Conservation (phyloP, 2,329 filamentous ascomycete species). For the Aspergillus flavus region DNA sequence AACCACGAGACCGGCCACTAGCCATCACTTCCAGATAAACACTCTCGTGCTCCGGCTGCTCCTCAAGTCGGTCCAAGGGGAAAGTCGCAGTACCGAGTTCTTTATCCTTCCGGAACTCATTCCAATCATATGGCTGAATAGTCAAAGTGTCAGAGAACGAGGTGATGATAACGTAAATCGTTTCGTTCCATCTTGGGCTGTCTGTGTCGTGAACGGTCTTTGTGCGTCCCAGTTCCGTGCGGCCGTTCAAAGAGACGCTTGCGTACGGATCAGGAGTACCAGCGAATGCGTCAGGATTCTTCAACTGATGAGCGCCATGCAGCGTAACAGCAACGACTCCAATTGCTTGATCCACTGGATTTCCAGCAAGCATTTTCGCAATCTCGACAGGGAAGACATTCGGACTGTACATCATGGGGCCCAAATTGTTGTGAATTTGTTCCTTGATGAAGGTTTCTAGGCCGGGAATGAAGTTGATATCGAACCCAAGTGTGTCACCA, state of each 20-base stretch:
- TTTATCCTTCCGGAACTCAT: constrained; percentile 95
- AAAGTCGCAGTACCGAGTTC: constrained; percentile 88
- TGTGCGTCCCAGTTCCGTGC: constrained; percentile 79
- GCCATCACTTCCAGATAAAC: constrained; percentile 80
- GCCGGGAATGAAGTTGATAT: constrained; percentile 98
- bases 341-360: constrained; percentile 91
- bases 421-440: constrained; percentile 90
- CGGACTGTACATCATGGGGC: constrained; percentile 96
- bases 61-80: constrained; percentile 77
- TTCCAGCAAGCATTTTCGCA: constrained; percentile 95
- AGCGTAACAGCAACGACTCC: constrained; percentile 90
- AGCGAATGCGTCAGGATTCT: constrained; percentile 92
- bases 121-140: constrained; percentile 85
- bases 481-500: constrained; percentile 92
- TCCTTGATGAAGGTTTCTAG: constrained; percentile 93
- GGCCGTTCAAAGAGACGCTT: constrained; percentile 79
- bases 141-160: constrained; percentile 87
- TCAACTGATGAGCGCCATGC: constrained; percentile 87
- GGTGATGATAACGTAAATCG: constrained; percentile 90
- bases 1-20: constrained; percentile 80
- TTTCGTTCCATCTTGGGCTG: constrained; percentile 95
- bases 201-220: constrained; percentile 83
- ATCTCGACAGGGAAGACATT: constrained; percentile 99
- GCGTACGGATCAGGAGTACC: constrained; percentile 91
- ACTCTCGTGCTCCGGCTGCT: constrained; percentile 77